Base-by-base conservation (phyloP, 73 alveolate genomes). In the Paramecium sonneborni region DNA sequence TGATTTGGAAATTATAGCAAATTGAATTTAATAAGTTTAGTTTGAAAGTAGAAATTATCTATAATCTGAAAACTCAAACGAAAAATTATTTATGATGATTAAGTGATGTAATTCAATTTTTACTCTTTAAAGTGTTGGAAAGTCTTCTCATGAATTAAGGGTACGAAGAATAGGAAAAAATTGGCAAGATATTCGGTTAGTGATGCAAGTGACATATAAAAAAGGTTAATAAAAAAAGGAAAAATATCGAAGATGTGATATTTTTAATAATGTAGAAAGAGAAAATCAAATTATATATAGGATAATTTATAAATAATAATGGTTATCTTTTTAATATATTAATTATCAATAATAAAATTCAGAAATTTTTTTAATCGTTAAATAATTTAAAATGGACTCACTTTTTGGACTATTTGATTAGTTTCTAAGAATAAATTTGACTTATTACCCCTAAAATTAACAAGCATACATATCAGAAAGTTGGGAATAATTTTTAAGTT, bases 341-440 rank as follows among this genome's bases (percentile, higher is more conserved):
- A 18, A 52, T 15, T 52, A 52, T 52, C 14, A 52, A 3, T 52
- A 9, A 52, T 52, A 52, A 52, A 52, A 18, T 52, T 52, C 34
- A 52, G 68, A 52, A n/a, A 52, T 18, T 52, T 52, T 52, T 52
- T 52, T 52, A 52, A 72, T 72, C 86, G 86, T 72, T 72, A 72
- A 72, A 35, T 72, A 34, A 62, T 72, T 72, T 72, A 35, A 72
- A 72, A 72, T 72, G 86, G 86, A 72, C 57, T 72, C 86, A 14
- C 86, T 72, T 72, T 72, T 72, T 72, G 86, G 62, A 3, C 38
- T 72, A 41, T 72, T 72, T 37, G 86, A 72, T 38, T 72, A 72
- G 26, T 72, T 72, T 62, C 30, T 72, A 4, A 72, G 86, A 32
- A 72, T 72, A 18, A 72, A 72, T 72, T 34, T 72, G 57, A 72